Conservation (phyloP, 495 filamentous ascomycete species). For the Tuber calosporum region DNA sequence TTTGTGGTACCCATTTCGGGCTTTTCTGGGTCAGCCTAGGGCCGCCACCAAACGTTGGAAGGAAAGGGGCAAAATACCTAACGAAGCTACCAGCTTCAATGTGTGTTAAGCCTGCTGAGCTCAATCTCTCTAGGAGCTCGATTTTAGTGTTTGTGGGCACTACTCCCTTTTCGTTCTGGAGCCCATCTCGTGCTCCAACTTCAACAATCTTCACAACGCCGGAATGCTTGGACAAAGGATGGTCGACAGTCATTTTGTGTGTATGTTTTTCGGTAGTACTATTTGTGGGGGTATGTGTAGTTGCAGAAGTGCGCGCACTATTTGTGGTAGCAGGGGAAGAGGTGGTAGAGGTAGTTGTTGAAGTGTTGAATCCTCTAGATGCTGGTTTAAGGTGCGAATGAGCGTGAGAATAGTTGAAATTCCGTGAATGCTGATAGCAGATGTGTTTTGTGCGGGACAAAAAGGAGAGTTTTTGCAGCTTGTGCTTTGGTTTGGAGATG, state of each 20-base stretch:
- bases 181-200: slow-evolving; percentile 86
- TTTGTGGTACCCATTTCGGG: slow-evolving; percentile 99
- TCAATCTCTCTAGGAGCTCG: slow-evolving; percentile 68
- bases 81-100: slow-evolving; percentile 97
- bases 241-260: slow-evolving; percentile 21
- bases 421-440: slow-evolving; percentile 4
- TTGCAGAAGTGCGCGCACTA: slow-evolving; percentile 11
- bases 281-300: slow-evolving; percentile 6
- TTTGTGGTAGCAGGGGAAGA: neutral
- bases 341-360: neutral
- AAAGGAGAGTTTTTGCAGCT: slow-evolving; percentile 24
- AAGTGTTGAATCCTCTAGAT: slow-evolving; percentile 4
- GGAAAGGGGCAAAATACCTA: slow-evolving; percentile 30
- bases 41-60: neutral
- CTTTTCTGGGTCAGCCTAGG: slow-evolving; percentile 33
- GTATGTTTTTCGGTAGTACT: slow-evolving; percentile 13
- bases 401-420: neutral
- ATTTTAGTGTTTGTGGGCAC: slow-evolving; percentile 79
- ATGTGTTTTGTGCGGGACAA: neutral
- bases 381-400: neutral
- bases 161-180: slow-evolving; percentile 88
- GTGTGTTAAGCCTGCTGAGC: slow-evolving; percentile 73
- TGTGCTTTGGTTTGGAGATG: slow-evolving; percentile 20
- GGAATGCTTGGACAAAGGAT: slow-evolving; percentile 20
- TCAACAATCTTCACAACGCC: slow-evolving; percentile 59